phyloP scores from a whole-genome alignment of 495 filamentous ascomycete genomes.

The Evernia prunastri region DNA sequence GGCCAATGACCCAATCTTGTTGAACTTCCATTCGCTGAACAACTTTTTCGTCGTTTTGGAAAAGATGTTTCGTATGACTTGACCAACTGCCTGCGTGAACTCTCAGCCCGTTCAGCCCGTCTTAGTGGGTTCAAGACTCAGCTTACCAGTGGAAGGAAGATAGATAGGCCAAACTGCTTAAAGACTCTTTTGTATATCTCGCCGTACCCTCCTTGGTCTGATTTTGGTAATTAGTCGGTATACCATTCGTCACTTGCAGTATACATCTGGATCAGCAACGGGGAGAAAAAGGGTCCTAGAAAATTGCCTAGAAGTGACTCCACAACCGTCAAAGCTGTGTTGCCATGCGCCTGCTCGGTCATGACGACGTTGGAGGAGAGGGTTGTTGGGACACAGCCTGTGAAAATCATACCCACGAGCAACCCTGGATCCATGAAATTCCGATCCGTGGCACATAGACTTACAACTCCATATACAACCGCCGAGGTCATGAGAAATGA shows the following conservation, averaged over 20 bases:
- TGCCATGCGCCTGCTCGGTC: constrained; percentile 39
- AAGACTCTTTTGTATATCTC: constrained; percentile 36
- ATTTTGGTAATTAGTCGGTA: constrained; percentile 34
- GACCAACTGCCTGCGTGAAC: constrained; percentile 27
- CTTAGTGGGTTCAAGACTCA: neutral
- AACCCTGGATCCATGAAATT: constrained; percentile 39
- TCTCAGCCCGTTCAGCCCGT: neutral
- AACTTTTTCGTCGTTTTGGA: constrained; percentile 29
- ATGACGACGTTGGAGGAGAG: constrained; percentile 40
- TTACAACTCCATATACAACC: constrained; percentile 35
- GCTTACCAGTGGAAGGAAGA: constrained; percentile 36
- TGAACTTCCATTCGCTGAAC: constrained; percentile 34
- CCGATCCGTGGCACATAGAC: constrained; percentile 31
- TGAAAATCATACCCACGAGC: constrained; percentile 38
- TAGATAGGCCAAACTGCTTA: constrained; percentile 37
- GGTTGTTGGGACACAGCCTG: constrained; percentile 35
- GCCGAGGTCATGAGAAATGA: constrained; percentile 37
- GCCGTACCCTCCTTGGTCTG: constrained; percentile 22
- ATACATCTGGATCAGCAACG: constrained; percentile 38
- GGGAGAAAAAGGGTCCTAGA: constrained; percentile 38
- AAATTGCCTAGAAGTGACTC: constrained; percentile 41
- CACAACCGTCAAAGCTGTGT: constrained; percentile 36
- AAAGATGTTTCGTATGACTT: constrained; percentile 31
- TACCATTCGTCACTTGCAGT: constrained; percentile 35
- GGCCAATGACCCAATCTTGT: constrained; percentile 32